Conservation (phyloP, 371 early-diverging fungal species). For the Saksenaea vasiformis region DNA sequence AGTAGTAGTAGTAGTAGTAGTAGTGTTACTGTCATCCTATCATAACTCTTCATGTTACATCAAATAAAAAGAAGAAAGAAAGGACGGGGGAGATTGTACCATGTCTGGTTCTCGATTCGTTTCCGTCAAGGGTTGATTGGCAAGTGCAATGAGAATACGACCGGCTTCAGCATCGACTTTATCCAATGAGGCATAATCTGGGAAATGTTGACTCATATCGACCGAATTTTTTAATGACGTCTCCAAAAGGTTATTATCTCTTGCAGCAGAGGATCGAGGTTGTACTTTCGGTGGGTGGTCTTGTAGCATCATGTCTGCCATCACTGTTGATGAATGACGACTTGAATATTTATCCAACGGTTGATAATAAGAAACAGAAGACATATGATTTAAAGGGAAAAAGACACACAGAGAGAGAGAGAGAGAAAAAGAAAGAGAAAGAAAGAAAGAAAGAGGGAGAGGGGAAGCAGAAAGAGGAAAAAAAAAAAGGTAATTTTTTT, state of each 20-base stretch:
- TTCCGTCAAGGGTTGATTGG: constrained; percentile 24
- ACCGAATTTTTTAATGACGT: constrained; percentile 22
- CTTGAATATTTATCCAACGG: constrained; percentile 8
- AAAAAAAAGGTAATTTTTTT: constrained; percentile 3
- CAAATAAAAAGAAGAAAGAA: not conserved
- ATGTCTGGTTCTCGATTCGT: not conserved
- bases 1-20: constrained; percentile 6
- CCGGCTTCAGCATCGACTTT: constrained; percentile 47
- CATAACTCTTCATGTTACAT: too few relatives aligned
- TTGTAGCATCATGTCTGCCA: constrained; percentile 21
- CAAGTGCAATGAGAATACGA: constrained; percentile 43
- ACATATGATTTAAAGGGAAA: not conserved
- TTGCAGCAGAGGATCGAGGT: constrained; percentile 47
- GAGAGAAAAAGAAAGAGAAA: constrained; percentile 5
- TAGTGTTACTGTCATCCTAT: constrained; percentile 8
- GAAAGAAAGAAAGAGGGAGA: not conserved
- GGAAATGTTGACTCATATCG: constrained; percentile 5
- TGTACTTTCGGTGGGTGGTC: constrained; percentile 38
- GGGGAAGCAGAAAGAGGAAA: not conserved
- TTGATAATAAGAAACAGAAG: constrained; percentile 2
- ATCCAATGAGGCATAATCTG: constrained; percentile 28
- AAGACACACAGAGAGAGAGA: not conserved
- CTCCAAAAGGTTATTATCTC: constrained; percentile 31
- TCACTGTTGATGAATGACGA: constrained; percentile 13
- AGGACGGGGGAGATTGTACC: not conserved